Percentiles rank a stretch among this genome's conserved stretches.
Evolutionary conservation across 345 rosid genomes (phyloP).

Genomic region (Syzygium grande): DNA sequence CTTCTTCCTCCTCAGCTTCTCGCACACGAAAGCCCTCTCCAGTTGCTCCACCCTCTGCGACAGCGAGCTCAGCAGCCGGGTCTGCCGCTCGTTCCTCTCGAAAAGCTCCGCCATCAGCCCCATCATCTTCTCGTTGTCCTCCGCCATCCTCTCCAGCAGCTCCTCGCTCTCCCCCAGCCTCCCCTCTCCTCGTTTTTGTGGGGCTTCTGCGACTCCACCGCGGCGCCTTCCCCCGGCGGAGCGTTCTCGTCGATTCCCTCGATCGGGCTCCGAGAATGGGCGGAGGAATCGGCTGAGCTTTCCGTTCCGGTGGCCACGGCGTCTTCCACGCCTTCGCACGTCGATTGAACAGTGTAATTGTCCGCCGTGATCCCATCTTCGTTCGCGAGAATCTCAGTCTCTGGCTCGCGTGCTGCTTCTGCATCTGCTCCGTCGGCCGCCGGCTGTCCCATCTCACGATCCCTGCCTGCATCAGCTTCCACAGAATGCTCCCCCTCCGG

Average conservation of each 20-base stretch:
- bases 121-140: conserved; percentile 60
- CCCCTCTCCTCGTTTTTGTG: not conserved
- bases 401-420: not conserved
- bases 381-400: not conserved
- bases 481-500: not conserved
- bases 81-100: conserved; percentile 46
- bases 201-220: not conserved
- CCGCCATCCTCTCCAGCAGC: conserved; percentile 33
- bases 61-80: conserved; percentile 23
- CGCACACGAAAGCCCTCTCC: conserved; percentile 43
- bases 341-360: not conserved
- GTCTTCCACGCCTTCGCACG: not conserved
- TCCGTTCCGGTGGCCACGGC: not conserved
- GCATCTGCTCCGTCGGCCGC: not conserved
- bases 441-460: not conserved
- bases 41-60: conserved; percentile 46
- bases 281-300: conserved; percentile 4
- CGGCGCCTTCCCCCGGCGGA: not conserved
- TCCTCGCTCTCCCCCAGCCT: not conserved
- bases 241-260: not conserved
- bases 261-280: not conserved
- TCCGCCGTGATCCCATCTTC: not conserved
- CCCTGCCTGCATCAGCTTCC: not conserved
- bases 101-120: conserved; percentile 32
- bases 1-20: conserved; percentile 34